A percentile compares a stretch with the other conserved stretches of the same genome.
Evolutionary conservation across 345 rosid species (phyloP).

Genomic region (Draba incana): DNA sequence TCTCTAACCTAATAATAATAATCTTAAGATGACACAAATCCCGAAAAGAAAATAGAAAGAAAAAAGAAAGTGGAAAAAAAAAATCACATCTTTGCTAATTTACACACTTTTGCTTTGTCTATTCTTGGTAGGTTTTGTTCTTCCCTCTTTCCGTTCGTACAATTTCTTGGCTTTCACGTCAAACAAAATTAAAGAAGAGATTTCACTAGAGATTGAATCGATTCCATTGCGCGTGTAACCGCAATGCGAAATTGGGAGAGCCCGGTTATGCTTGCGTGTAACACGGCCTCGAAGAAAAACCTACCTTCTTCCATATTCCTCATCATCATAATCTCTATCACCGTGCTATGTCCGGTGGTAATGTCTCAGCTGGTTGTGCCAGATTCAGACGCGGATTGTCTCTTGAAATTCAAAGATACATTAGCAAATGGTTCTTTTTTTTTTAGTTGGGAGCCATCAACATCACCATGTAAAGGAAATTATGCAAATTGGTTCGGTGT

Average conservation of each 20-base stretch:
- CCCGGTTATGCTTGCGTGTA: conserved; percentile 51
- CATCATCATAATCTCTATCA: conserved; percentile 15
- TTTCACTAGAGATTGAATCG: neutral
- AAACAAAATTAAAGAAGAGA: neutral
- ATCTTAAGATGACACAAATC: conserved; percentile 32
- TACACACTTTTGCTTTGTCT: conserved; percentile 31
- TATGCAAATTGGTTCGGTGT: conserved; percentile 63
- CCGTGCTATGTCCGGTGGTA: conserved; percentile 28
- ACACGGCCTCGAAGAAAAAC: conserved; percentile 35
- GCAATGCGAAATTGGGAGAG: conserved; percentile 52
- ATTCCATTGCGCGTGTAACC: conserved; percentile 28
- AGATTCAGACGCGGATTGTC: conserved; percentile 45
- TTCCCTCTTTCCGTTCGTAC: conserved; percentile 39
- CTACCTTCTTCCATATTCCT: conserved; percentile 13
- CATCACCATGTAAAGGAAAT: conserved; percentile 50
- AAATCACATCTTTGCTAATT: conserved; percentile 7
- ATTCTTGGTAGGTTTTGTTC: conserved; percentile 42
- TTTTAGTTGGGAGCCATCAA: conserved; percentile 47
- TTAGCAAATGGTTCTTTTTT: conserved; percentile 38
- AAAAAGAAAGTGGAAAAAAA: neutral
- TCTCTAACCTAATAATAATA: conserved; percentile 39
- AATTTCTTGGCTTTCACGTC: conserved; percentile 22
- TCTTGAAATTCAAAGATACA: conserved; percentile 49
- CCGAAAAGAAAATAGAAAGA: conserved; percentile 7
- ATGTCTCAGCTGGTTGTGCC: conserved; percentile 35